Conservation (phyloP, 768 basidiomycete genomes). For the Naganishia randhawae region DNA sequence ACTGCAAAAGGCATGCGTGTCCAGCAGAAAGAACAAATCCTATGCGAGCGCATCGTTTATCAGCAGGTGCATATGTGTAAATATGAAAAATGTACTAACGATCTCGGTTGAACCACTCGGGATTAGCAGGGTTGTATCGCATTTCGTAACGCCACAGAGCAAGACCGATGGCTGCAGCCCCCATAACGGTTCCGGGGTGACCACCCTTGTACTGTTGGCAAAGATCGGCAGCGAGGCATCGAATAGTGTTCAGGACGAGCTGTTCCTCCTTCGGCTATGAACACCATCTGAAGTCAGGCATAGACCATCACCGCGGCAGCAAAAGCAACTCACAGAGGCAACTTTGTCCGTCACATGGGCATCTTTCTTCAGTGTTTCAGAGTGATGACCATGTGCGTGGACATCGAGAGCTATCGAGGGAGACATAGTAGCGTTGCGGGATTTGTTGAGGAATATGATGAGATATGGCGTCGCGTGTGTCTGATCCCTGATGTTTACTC, state of each 20-base stretch:
- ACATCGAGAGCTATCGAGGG: conserved; percentile 4
- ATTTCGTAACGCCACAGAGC: conserved; percentile 48
- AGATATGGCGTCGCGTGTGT: not conserved
- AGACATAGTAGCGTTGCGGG: not conserved
- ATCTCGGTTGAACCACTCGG: conserved; percentile 49
- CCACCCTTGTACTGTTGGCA: conserved; percentile 50
- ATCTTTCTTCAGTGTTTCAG: conserved; percentile 24
- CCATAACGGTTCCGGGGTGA: conserved; percentile 51
- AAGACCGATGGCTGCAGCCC: conserved; percentile 49
- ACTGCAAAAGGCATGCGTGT: conserved; percentile 50
- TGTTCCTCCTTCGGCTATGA: conserved; percentile 34
- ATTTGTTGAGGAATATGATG: not conserved
- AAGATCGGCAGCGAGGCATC: conserved; percentile 46
- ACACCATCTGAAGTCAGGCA: too few relatives aligned
- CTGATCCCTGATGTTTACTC: not conserved
- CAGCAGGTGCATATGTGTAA: not conserved
- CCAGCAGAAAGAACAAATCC: conserved; percentile 33
- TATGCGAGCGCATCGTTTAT: not conserved
- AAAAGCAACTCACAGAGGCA: conserved; percentile 28
- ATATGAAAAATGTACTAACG: conserved; percentile 13
- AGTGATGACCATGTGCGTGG: conserved; percentile 18
- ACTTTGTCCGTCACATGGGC: conserved; percentile 28
- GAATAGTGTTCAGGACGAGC: conserved; percentile 47
- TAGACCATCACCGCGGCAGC: not conserved
- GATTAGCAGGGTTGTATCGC: conserved; percentile 49